phyloP scores from a whole-genome alignment of 108 stramenopile genomes.

The Nannochloropsis oceanica region DNA sequence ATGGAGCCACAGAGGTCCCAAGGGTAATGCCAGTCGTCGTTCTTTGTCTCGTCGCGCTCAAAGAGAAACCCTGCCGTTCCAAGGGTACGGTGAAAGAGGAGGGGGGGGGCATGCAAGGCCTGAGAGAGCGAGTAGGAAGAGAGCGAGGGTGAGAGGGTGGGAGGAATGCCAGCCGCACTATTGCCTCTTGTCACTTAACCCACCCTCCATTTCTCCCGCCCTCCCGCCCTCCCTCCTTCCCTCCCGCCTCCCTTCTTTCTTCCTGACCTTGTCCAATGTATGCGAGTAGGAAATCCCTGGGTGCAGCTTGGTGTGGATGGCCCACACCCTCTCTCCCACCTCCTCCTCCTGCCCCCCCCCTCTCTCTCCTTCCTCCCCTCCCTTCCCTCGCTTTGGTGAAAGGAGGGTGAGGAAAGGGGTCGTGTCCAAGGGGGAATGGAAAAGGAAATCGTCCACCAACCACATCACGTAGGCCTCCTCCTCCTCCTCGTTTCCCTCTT shows the following conservation, averaged over 20 bases:
- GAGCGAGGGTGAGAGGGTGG: too few relatives aligned
- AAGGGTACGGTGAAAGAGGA: background rate
- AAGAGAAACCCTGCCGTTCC: background rate
- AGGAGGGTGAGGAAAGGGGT: background rate
- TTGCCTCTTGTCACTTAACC: too few relatives aligned
- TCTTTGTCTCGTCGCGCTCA: background rate
- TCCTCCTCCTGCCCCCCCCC: background rate
- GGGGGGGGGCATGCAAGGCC: background rate
- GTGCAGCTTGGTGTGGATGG: background rate
- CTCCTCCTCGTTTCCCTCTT: background rate
- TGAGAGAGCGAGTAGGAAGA: too few relatives aligned
- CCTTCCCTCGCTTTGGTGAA: background rate
- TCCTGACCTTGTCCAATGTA: background rate
- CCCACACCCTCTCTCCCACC: background rate
- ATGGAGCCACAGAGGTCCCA: background rate
- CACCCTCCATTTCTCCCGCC: too few relatives aligned
- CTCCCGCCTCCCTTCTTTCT: too few relatives aligned
- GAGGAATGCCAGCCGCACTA: too few relatives aligned
- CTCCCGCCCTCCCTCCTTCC: background rate
- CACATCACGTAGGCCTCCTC: background rate
- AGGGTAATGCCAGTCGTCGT: background rate
- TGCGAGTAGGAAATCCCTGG: background rate
- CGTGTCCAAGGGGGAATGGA: background rate
- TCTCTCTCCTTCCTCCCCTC: background rate
- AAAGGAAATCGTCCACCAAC: background rate